Evolutionary conservation across 176 grass and related monocot genomes (phyloP).

Genomic region (Oryza rufipogon): DNA sequence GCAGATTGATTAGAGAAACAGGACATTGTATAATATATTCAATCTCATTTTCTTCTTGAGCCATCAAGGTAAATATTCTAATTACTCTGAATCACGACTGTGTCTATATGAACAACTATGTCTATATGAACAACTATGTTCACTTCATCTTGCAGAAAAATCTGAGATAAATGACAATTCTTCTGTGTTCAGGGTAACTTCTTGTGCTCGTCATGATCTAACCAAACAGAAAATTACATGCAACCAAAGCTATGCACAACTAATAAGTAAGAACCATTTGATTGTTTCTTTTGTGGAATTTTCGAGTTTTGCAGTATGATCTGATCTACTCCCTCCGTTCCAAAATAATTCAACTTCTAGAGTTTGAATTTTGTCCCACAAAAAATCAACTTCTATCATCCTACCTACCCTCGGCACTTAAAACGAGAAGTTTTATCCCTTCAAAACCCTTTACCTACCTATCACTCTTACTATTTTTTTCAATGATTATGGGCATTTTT

Average conservation of each 20-base stretch:
- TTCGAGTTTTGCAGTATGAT: background rate
- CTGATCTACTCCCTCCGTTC: background rate
- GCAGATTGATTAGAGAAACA: background rate
- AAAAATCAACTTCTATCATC: too few species aligned
- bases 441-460: too few species aligned
- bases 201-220: background rate
- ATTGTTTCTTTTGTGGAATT: too few species aligned
- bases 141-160: background rate
- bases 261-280: too few species aligned
- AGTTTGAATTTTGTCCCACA: too few species aligned
- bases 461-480: too few species aligned
- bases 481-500: too few species aligned
- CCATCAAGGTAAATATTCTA: background rate
- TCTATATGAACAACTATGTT: background rate
- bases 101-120: background rate
- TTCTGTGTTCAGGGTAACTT: background rate
- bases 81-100: background rate
- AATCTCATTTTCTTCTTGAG: background rate
- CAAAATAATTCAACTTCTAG: too few species aligned
- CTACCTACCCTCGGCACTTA: too few species aligned
- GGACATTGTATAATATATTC: background rate
- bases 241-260: background rate
- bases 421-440: too few species aligned
- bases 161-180: constrained; percentile 2
- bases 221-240: background rate